Evolutionary conservation across 1,284 basidiomycete species (phyloP).

Genomic region (Rhodotorula sp.): DNA sequence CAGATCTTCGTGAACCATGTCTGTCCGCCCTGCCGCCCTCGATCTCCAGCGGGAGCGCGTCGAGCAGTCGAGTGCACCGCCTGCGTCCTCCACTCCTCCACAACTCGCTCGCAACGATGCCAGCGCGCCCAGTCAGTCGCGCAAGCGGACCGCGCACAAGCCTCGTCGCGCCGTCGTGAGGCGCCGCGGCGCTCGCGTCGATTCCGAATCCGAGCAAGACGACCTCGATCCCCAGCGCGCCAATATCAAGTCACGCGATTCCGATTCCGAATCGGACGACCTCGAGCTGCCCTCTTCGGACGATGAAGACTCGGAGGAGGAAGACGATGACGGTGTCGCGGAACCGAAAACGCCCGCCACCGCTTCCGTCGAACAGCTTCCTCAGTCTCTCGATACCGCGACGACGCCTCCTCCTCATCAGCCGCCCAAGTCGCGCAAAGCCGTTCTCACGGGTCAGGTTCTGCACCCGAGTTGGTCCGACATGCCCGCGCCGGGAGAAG

Average conservation of each 20-base stretch:
- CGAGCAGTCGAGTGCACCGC: background rate
- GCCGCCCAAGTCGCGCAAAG: background rate
- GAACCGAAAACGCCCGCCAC: slow-evolving; percentile 14
- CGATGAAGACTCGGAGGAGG: slow-evolving; percentile 8
- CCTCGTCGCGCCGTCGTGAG: slow-evolving; percentile 8
- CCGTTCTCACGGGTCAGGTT: slow-evolving; percentile 2
- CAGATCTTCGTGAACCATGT: background rate
- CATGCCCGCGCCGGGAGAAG: slow-evolving; percentile 69
- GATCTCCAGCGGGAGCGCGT: background rate
- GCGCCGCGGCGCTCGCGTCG: slow-evolving; percentile 24
- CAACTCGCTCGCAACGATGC: background rate
- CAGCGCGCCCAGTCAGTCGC: background rate
- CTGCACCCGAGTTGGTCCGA: slow-evolving; percentile 64
- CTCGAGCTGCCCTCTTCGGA: background rate
- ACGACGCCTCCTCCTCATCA: background rate
- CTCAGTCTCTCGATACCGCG: background rate
- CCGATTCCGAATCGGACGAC: background rate
- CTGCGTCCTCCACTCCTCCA: background rate
- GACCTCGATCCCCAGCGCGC: background rate
- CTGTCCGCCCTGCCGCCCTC: background rate
- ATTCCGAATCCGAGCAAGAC: slow-evolving; percentile 13
- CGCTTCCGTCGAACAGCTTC: slow-evolving; percentile 8
- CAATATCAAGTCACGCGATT: background rate
- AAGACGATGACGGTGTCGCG: slow-evolving; percentile 12
- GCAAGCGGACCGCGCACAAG: slow-evolving; percentile 12